phyloP scores from a whole-genome alignment of 164 flowering plant species.

The Liriodendron chinense region DNA sequence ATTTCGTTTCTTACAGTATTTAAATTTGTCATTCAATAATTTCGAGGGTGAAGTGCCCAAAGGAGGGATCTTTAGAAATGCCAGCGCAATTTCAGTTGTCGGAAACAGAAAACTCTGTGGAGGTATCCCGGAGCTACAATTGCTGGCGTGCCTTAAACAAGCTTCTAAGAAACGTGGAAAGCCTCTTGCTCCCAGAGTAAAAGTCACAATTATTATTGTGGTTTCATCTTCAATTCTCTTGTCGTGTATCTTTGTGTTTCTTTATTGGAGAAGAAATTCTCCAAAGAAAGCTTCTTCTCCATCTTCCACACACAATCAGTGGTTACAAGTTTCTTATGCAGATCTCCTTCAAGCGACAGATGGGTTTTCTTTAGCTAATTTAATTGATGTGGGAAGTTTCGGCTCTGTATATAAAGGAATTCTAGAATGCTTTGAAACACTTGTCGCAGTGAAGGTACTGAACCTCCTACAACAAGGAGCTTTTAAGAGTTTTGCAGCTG shows the following conservation, averaged over 20 bases:
- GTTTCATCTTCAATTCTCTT: neutral
- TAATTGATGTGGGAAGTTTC: neutral
- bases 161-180: neutral
- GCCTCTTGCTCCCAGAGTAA: neutral
- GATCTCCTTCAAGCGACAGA: neutral
- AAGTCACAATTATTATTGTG: neutral
- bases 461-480: slow-evolving; percentile 1
- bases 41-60: slow-evolving; percentile 7
- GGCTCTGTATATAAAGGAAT: neutral
- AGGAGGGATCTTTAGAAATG: slow-evolving; percentile 2
- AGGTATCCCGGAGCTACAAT: neutral
- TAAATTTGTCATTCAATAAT: neutral
- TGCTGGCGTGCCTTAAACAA: neutral
- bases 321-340: neutral
- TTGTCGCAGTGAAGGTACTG: neutral
- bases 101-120: slow-evolving; percentile 11
- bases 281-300: neutral
- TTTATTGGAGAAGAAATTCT: neutral
- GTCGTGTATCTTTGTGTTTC: neutral
- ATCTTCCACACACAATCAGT: neutral
- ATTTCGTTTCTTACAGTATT: neutral
- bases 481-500: neutral
- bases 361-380: neutral
- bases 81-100: neutral
- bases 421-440: neutral